phyloP scores from a whole-genome alignment of 495 filamentous ascomycete genomes.

The Aspergillus sclerotioniger region DNA sequence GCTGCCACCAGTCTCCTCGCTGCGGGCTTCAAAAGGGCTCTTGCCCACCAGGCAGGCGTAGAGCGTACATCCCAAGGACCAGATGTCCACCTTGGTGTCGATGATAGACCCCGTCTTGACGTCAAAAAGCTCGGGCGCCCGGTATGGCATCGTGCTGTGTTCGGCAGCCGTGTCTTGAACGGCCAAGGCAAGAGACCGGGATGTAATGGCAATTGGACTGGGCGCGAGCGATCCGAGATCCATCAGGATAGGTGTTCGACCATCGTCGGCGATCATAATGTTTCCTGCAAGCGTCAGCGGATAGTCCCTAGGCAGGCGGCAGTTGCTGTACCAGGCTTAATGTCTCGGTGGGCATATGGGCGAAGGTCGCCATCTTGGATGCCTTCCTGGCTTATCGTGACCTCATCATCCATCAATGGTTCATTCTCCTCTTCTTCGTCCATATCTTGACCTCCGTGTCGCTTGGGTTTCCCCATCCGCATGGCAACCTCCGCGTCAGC shows the following conservation, averaged over 20 bases:
- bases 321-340: constrained; percentile 75
- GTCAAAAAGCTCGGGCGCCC: constrained; percentile 95
- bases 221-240: constrained; percentile 90
- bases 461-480: constrained; percentile 52
- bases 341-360: constrained; percentile 93
- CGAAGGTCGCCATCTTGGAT: constrained; percentile 66
- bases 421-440: constrained; percentile 72
- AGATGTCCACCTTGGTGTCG: constrained; percentile 97
- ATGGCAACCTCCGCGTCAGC: constrained; percentile 59
- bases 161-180: constrained; percentile 94
- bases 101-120: constrained; percentile 91
- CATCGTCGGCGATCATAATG: constrained; percentile 92
- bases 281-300: constrained; percentile 59
- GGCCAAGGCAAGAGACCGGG: constrained; percentile 82
- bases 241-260: constrained; percentile 91
- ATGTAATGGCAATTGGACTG: constrained; percentile 89
- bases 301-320: no score
- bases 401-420: constrained; percentile 81
- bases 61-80: constrained; percentile 93
- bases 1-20: constrained; percentile 92
- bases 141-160: constrained; percentile 97
- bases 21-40: constrained; percentile 91
- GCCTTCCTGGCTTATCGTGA: constrained; percentile 68
- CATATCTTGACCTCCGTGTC: constrained; percentile 38
- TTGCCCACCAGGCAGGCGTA: constrained; percentile 96